Percentiles rank a stretch among this genome's conserved stretches.
These are phyloP conservation scores for Conringia planisiliqua DNA, from an alignment of 345 rosid genomes.

Conservation along the genomic window DNA sequence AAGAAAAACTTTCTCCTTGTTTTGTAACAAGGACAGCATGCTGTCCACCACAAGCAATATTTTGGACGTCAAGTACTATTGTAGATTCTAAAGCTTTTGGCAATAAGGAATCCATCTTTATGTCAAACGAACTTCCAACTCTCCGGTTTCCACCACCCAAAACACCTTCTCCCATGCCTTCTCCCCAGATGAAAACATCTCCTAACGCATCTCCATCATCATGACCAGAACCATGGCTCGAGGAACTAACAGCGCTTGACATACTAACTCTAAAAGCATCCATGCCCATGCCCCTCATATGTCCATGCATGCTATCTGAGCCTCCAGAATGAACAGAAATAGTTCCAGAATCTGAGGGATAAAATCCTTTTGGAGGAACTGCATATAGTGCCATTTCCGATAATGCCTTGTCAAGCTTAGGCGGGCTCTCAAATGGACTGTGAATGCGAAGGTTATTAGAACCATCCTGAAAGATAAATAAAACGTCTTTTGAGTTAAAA, in stretches of 20 bases:
- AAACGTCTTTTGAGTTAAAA: neutral
- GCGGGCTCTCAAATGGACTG: constrained; percentile 96
- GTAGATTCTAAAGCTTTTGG: constrained; percentile 54
- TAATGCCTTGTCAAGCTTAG: constrained; percentile 84
- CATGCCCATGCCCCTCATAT: constrained; percentile 63
- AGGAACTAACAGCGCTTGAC: constrained; percentile 73
- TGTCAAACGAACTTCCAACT: constrained; percentile 31
- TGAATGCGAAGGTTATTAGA: constrained; percentile 69
- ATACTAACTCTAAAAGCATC: constrained; percentile 96
- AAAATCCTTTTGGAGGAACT: constrained; percentile 81
- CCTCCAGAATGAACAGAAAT: constrained; percentile 94
- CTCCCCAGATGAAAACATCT: constrained; percentile 60
- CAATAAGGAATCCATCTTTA: constrained; percentile 40
- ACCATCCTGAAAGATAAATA: constrained; percentile 53
- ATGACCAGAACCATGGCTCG: constrained; percentile 47
- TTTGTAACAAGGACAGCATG: constrained; percentile 54
- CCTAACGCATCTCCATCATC: constrained; percentile 50
- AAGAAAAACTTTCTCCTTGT: constrained; percentile 50
- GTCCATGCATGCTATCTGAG: constrained; percentile 85
- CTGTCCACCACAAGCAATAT: constrained; percentile 50
- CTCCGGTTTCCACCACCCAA: constrained; percentile 37
- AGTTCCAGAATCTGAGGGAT: constrained; percentile 79
- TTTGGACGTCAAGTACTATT: constrained; percentile 44
- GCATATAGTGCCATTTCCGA: constrained; percentile 75
- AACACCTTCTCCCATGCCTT: constrained; percentile 42